Base-by-base conservation (phyloP, 106 monocot species). In the Allium cepa region DNA sequence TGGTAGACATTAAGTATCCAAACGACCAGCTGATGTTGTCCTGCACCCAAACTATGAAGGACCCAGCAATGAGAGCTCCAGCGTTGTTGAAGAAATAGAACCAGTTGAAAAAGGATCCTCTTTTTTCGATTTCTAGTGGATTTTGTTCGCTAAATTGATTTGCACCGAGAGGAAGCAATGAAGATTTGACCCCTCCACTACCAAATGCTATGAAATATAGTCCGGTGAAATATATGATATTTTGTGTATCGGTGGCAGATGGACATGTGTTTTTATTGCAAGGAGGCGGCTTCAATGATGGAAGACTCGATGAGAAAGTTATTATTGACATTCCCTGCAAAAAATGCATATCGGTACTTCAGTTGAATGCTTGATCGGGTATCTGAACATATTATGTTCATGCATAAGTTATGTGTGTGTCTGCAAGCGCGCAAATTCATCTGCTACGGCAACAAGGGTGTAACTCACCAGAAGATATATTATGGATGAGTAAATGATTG, bases 11-110 rank as follows among this genome's bases (percentile, higher is more conserved):
- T n/a, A 78, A 69, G 51, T 69, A 86, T 3, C 85, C 85, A 22
- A 79, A 22, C 8, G 62, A 61, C 82, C 81, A 86, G 12, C 53
- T 62, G 3, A 82, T 52, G n/a, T 86, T 79, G 2, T 79, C 56
- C 53, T 86, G 75, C 50, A 86, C 53, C 85, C 85, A 86, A 9
- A 82, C 81, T 26, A 82, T 72, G 12, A 81, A 9, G 45, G 68
- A 76, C 50, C 79, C 60, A 11, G 82, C 68, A 51, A 56, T n/a
- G 26, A 86, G 27, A 8, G 52, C 59, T 11, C 82, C 85, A 7
- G 77, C 18, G 47, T 49, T 79, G 47, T 72, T 11, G 51, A 64
- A 76, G 22, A 86, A 68, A 63, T 83, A 79, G 53, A 83, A 79
- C 83, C 79, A 83, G 61, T 79, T 79, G 76, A 79, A 79, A 47